phyloP scores from a whole-genome alignment of 371 early-diverging fungal species.

The Paraphysoderma sedebokerense region DNA sequence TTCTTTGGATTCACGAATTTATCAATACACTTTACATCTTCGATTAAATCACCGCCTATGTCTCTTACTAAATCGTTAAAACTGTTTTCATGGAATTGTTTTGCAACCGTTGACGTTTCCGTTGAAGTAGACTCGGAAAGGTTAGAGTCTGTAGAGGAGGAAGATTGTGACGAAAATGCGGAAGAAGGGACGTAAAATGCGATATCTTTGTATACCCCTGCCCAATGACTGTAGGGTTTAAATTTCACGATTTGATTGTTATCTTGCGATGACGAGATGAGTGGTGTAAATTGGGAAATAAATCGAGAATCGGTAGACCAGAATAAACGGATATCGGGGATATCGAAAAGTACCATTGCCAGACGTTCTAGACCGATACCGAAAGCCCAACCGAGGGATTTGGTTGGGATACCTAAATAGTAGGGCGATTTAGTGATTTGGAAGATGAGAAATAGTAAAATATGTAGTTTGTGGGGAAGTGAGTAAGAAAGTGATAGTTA shows the following conservation, averaged over 20 bases:
- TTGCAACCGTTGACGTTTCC: conserved; percentile 2
- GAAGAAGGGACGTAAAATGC: conserved; percentile 65
- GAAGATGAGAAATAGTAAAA: neutral
- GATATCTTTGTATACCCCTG: conserved; percentile 78
- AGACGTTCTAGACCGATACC: conserved; percentile 93
- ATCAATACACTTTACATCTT: conserved; percentile 78
- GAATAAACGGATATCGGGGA: conserved; percentile 92
- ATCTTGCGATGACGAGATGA: conserved; percentile 11
- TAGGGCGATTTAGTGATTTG: neutral
- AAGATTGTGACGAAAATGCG: no score
- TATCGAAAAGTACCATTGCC: conserved; percentile 87
- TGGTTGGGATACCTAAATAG: neutral
- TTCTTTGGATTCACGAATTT: conserved; percentile 74
- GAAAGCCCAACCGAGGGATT: conserved; percentile 90
- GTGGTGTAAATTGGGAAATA: conserved; percentile 58
- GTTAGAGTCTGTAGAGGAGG: no score
- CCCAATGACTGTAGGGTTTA: conserved; percentile 63
- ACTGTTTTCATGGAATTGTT: conserved; percentile 72
- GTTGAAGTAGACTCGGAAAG: neutral
- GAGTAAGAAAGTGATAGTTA: conserved; percentile 7
- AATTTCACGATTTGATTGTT: conserved; percentile 29
- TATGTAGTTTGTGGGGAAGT: neutral
- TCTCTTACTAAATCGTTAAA: conserved; percentile 84
- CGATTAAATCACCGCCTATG: conserved; percentile 80
- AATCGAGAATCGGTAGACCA: conserved; percentile 88